Evolutionary conservation across 192 early-diverging fungal genomes (phyloP).

Genomic region (Gryganskiella cystojenkinii): DNA sequence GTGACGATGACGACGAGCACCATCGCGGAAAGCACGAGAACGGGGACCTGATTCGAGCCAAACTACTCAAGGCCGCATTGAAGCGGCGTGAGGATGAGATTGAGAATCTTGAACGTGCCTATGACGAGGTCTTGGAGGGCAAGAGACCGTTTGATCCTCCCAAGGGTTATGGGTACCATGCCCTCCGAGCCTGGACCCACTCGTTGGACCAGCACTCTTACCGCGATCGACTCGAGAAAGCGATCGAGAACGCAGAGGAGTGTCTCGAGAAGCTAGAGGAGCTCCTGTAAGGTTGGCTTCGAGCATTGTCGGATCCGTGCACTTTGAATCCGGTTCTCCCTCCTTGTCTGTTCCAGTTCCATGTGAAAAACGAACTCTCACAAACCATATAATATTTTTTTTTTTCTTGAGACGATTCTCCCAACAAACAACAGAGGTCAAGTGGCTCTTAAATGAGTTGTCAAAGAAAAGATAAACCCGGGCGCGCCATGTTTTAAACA

Average conservation of each 20-base stretch:
- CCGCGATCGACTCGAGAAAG: not conserved
- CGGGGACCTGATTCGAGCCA: not conserved
- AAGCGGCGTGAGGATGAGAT: constrained; percentile 3
- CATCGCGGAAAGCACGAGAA: not conserved
- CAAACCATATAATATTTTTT: too few relatives aligned
- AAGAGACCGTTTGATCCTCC: constrained; percentile 23
- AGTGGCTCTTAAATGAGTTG: too few relatives aligned
- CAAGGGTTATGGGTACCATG: not conserved
- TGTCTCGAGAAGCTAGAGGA: constrained; percentile 10
- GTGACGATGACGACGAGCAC: not conserved
- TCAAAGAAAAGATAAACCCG: too few relatives aligned
- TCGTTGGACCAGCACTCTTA: constrained; percentile 7
- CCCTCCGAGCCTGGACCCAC: constrained; percentile 19
- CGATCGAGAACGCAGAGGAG: constrained; percentile 7
- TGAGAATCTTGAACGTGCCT: not conserved
- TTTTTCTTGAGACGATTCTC: too few relatives aligned
- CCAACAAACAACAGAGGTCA: too few relatives aligned
- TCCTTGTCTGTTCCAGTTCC: too few relatives aligned
- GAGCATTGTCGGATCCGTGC: constrained; percentile 1
- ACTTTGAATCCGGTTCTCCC: too few relatives aligned
- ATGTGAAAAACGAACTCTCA: too few relatives aligned
- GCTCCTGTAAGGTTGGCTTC: not conserved
- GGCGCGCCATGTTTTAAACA: too few relatives aligned
- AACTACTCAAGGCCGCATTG: constrained; percentile 1
- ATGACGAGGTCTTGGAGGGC: not conserved